Percentiles rank a stretch among this genome's conserved stretches.
phyloP scores from a whole-genome alignment of 768 basidiomycete genomes.

The Baorangia bicolor region DNA sequence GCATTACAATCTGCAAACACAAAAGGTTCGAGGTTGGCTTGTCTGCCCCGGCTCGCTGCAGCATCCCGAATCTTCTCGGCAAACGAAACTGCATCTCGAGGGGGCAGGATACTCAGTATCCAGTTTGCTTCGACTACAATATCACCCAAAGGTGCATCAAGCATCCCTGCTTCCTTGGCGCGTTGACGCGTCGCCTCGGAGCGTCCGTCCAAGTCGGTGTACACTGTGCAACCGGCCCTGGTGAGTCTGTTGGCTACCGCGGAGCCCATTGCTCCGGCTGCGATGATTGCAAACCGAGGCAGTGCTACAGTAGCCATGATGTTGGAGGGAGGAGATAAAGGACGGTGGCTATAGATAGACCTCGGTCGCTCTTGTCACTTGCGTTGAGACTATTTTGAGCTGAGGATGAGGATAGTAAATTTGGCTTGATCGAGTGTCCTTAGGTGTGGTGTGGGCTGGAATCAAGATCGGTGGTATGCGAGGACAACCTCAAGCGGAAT shows the following conservation, averaged over 20 bases:
- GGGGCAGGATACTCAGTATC: constrained; percentile 59
- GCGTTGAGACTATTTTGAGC: constrained; percentile 1
- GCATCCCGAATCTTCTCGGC: constrained; percentile 33
- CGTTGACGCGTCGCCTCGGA: constrained; percentile 50
- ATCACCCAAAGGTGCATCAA: constrained; percentile 38
- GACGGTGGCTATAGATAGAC: constrained; percentile 9
- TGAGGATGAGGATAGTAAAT: neutral
- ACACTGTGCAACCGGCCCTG: constrained; percentile 48
- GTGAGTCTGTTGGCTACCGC: constrained; percentile 50
- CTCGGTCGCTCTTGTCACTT: constrained; percentile 5
- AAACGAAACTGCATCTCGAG: constrained; percentile 48
- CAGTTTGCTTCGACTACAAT: constrained; percentile 40
- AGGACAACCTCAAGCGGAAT: constrained; percentile 11
- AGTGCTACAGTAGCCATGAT: constrained; percentile 12
- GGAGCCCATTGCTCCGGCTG: constrained; percentile 61
- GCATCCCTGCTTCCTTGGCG: constrained; percentile 52
- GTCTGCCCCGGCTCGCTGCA: neutral
- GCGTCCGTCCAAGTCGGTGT: constrained; percentile 54
- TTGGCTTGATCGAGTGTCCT: neutral
- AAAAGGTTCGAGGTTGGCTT: constrained; percentile 9
- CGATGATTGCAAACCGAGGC: constrained; percentile 46
- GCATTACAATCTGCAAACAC: constrained; percentile 61
- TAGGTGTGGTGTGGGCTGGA: constrained; percentile 8
- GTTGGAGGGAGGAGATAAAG: constrained; percentile 7
- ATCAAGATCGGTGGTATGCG: constrained; percentile 19